phyloP scores from a whole-genome alignment of 2,329 filamentous ascomycete species.

The Colletotrichum sp. region DNA sequence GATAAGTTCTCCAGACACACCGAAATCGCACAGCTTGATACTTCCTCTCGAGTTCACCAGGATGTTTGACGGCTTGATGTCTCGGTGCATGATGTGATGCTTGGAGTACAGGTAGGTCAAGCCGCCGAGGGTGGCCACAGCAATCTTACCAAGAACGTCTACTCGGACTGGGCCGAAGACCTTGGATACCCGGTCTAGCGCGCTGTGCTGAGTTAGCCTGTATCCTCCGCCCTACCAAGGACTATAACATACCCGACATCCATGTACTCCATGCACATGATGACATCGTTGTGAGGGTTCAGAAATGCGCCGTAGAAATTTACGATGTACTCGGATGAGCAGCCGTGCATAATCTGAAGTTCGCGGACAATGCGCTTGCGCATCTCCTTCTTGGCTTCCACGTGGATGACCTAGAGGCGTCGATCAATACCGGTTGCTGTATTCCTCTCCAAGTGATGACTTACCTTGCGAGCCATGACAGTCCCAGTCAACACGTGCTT shows the following conservation, averaged over 20 bases:
- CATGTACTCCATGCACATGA: constrained; percentile 99
- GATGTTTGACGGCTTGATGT: constrained; percentile 98
- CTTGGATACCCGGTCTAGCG: constrained; percentile 90
- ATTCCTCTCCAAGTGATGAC: not conserved
- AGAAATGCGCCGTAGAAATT: constrained; percentile 98
- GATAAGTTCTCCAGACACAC: constrained; percentile 96
- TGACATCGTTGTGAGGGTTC: constrained; percentile 95
- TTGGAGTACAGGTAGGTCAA: constrained; percentile 94
- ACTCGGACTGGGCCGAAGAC: constrained; percentile 95
- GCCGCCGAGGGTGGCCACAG: constrained; percentile 91
- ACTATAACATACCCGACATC: constrained; percentile 84
- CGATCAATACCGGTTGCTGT: not conserved
- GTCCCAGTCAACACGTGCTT: constrained; percentile 93
- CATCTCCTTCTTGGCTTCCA: constrained; percentile 97
- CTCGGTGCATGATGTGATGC: constrained; percentile 98
- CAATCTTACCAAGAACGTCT: constrained; percentile 96
- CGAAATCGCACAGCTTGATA: constrained; percentile 98
- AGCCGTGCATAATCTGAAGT: constrained; percentile 97
- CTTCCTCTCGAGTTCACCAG: constrained; percentile 91
- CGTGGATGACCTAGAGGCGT: constrained; percentile 84
- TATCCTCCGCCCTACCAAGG: not conserved
- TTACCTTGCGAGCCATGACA: constrained; percentile 96
- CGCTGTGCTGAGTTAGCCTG: constrained; percentile 55
- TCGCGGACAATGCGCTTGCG: constrained; percentile 96
- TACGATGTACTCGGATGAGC: constrained; percentile 95